phyloP scores from a whole-genome alignment of 2,329 filamentous ascomycete genomes.

The Gnomoniopsis smithogilvyi region DNA sequence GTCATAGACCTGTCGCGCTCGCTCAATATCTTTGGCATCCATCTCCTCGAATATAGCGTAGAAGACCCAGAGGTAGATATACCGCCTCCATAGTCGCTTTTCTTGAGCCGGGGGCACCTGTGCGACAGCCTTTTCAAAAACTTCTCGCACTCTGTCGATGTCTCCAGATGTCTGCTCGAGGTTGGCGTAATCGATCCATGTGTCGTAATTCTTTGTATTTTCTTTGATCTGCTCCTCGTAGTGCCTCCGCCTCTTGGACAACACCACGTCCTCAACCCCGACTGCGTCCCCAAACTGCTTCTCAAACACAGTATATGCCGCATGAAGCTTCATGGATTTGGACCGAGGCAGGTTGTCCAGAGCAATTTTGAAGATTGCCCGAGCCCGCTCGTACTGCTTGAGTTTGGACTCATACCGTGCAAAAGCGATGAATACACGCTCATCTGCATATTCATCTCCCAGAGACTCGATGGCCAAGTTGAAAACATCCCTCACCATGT shows the following conservation, averaged over 20 bases:
- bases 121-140: constrained; percentile 93
- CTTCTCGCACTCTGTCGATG: constrained; percentile 78
- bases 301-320: constrained; percentile 94
- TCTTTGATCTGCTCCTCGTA: constrained; percentile 95
- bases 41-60: constrained; percentile 95
- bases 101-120: constrained; percentile 94
- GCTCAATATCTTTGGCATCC: constrained; percentile 71
- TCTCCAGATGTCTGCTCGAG: constrained; percentile 86
- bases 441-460: constrained; percentile 93
- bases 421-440: constrained; percentile 92
- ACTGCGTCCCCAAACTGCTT: constrained; percentile 95
- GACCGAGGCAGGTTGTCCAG: constrained; percentile 87
- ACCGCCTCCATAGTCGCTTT: constrained; percentile 94
- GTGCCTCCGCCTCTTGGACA: constrained; percentile 88
- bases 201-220: constrained; percentile 94
- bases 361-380: constrained; percentile 96
- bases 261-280: constrained; percentile 90
- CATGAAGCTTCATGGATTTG: constrained; percentile 80
- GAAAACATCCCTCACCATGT: constrained; percentile 88
- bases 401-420: constrained; percentile 92
- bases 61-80: constrained; percentile 97
- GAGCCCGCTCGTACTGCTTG: constrained; percentile 89
- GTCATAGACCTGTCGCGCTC: constrained; percentile 86
- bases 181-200: constrained; percentile 93
- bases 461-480: constrained; percentile 83